phyloP scores from a whole-genome alignment of 2,329 filamentous ascomycete genomes.

The Phialemonium atrogriseum region DNA sequence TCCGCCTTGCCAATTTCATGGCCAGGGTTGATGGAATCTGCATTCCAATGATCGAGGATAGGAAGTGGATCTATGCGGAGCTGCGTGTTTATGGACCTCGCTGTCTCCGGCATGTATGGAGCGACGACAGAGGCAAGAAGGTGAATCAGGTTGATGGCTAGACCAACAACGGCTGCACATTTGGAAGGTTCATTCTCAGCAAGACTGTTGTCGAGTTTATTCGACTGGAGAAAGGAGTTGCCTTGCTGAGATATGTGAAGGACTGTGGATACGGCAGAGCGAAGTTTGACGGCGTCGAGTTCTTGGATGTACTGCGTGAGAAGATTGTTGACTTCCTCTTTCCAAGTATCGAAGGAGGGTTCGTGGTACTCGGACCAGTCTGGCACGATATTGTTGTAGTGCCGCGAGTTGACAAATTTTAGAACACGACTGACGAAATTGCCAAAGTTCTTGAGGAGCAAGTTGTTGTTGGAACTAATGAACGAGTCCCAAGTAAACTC shows the following conservation, averaged over 20 bases:
- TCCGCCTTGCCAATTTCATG: conserved; percentile 61
- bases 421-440: conserved; percentile 55
- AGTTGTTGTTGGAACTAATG: conserved; percentile 63
- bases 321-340: conserved; percentile 53
- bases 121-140: conserved; percentile 68
- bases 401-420: conserved; percentile 51
- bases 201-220: conserved; percentile 26
- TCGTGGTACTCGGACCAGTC: conserved; percentile 45
- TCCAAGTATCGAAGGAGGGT: conserved; percentile 40
- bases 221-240: conserved; percentile 39
- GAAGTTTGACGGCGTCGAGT: conserved; percentile 63
- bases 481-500: conserved; percentile 69
- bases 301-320: conserved; percentile 58
- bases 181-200: conserved; percentile 42
- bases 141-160: conserved; percentile 73
- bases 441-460: conserved; percentile 52
- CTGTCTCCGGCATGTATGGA: conserved; percentile 74
- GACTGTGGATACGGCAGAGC: conserved; percentile 53
- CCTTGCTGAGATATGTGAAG: conserved; percentile 55
- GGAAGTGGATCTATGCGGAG: conserved; percentile 48
- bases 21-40: conserved; percentile 43
- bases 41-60: conserved; percentile 53
- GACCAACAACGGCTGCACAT: conserved; percentile 51
- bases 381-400: conserved; percentile 37
- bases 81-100: conserved; percentile 65